These are phyloP conservation scores for Linaria vulgaris DNA, from an alignment of 257 asterid species.

Conservation along the genomic window DNA sequence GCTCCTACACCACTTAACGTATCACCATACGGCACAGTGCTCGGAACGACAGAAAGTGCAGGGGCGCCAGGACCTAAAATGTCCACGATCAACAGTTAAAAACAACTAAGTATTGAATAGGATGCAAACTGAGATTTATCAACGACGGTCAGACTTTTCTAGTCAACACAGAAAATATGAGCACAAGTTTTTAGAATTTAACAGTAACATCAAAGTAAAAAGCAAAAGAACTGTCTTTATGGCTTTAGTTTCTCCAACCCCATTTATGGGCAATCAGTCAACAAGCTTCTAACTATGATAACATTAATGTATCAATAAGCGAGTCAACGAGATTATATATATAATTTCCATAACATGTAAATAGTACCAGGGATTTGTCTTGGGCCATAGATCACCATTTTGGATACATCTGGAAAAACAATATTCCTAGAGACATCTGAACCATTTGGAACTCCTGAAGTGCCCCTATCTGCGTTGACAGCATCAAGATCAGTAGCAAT, in stretches of 20 bases:
- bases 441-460: conserved; percentile 41
- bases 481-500: conserved; percentile 13
- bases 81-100: conserved; percentile 11
- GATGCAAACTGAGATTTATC: background rate
- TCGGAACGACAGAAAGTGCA: conserved; percentile 42
- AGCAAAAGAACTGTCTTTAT: too few relatives aligned
- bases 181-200: too few relatives aligned
- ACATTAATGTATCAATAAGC: too few relatives aligned
- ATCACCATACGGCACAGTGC: conserved; percentile 41
- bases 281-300: too few relatives aligned
- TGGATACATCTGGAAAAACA: conserved; percentile 78
- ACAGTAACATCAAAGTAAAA: too few relatives aligned
- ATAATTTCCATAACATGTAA: background rate
- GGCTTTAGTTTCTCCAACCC: too few relatives aligned
- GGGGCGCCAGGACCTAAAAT: conserved; percentile 47
- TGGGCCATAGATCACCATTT: conserved; percentile 65
- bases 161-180: too few relatives aligned
- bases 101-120: background rate
- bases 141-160: too few relatives aligned
- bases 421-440: conserved; percentile 58
- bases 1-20: conserved; percentile 46
- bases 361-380: conserved; percentile 64
- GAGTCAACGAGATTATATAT: too few relatives aligned
- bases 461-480: conserved; percentile 50
- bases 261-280: too few relatives aligned